phyloP scores from a whole-genome alignment of 148 eudicot species.

The Polygonum aviculare region DNA sequence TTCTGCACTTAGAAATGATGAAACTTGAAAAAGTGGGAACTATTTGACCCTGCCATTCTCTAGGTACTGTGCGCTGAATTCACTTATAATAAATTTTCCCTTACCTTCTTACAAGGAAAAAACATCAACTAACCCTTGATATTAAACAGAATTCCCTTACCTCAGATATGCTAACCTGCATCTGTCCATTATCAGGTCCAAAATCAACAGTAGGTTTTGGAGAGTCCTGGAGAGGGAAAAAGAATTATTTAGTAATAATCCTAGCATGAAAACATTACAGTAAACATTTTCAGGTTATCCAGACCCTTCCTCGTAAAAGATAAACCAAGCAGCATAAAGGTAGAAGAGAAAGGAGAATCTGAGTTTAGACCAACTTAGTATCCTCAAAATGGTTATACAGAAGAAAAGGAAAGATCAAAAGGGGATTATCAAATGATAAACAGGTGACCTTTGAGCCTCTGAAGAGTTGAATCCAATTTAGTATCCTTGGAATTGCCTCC shows the following conservation, averaged over 20 bases:
- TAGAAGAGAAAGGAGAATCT: neutral
- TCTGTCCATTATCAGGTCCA: slow-evolving; percentile 49
- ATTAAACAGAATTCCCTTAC: slow-evolving; percentile 30
- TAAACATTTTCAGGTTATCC: neutral
- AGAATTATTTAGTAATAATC: neutral
- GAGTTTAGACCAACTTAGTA: neutral
- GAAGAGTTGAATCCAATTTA: slow-evolving; percentile 71
- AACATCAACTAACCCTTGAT: neutral
- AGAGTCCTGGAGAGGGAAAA: slow-evolving; percentile 34
- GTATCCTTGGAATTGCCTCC: slow-evolving; percentile 73
- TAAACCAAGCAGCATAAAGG: neutral
- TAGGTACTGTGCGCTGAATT: no score
- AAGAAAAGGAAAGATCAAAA: neutral
- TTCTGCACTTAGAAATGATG: no score
- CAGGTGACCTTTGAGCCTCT: slow-evolving; percentile 56
- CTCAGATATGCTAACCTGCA: slow-evolving; percentile 60
- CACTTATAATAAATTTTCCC: neutral
- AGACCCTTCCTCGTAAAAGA: neutral
- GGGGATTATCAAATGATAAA: neutral
- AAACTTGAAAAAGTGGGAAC: no score
- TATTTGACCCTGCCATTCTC: no score
- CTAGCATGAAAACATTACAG: neutral
- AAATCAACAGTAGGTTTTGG: slow-evolving; percentile 58
- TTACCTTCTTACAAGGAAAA: neutral
- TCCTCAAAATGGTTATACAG: neutral